Base-by-base conservation (phyloP, 1,284 basidiomycete genomes). In the Melampsora larici-populina region DNA sequence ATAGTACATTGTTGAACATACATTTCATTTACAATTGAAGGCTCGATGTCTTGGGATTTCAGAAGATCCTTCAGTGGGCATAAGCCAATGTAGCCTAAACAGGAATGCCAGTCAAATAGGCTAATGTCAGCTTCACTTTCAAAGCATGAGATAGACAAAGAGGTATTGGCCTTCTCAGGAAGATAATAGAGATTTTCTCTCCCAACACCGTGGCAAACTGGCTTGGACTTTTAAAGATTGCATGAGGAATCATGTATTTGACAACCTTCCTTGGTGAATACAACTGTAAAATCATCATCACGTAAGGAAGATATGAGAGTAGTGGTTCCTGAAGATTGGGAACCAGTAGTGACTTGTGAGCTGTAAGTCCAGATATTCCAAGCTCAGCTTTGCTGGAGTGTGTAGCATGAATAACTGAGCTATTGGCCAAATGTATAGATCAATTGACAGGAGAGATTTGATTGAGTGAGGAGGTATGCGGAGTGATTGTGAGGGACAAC, bases 401-500 rank as follows among this genome's bases (percentile, higher is more conserved):
- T 6, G 70, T 33, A 7, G 70, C 70, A 9, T 71, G 29, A 4
- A 71, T 58, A 8, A 36, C 18, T 6, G 69, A 71, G n/a, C 40
- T 31, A 26, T 70, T 31, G 8, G 67, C 67, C 3, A 62, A 58
- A 43, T 29, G 46, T 11, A 70, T 46, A 1, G 67, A 17, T 18
- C 46, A 51, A 26, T 6, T 5, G 46, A 21, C 67, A 21, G 48
- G 21, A 21, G n/a, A 49, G 48, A 49, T 11, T 11, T 21, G 21
- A 21, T 6, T 17, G 3, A 70, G 5, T 4, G 3, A 31, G 17
- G 3, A 11, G 4, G 29, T 9, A 15, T 3, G 4, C n/a, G 46
- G 67, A 3, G 55, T 71, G 49, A 71, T 71, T 21, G 18, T 33
- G 43, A 4, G 26, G 70, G 60, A 51, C 70, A 71, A 15, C 70